Conservation (phyloP, 495 filamentous ascomycete genomes). For the Penicillium simplicissimum region DNA sequence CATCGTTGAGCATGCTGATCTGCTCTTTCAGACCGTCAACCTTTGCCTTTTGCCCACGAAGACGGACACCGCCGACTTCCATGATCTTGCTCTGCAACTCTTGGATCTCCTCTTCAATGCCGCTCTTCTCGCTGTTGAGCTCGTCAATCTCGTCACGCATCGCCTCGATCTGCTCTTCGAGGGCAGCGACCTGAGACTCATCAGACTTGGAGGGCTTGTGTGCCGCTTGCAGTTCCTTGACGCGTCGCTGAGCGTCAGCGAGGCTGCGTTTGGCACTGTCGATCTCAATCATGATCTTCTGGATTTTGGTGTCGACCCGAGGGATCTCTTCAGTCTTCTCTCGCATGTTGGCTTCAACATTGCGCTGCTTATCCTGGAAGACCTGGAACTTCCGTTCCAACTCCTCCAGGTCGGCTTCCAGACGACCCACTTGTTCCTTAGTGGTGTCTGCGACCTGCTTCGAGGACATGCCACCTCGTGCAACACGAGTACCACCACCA, state of each 20-base stretch:
- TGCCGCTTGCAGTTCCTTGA: conserved; percentile 77
- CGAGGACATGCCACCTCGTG: conserved; percentile 90
- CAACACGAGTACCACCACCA: conserved; percentile 86
- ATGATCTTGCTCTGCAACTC: conserved; percentile 93
- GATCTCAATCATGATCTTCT: conserved; percentile 87
- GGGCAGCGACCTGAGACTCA: conserved; percentile 61
- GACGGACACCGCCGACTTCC: conserved; percentile 91
- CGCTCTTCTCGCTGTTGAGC: conserved; percentile 76
- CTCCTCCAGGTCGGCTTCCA: conserved; percentile 83
- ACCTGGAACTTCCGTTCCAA: conserved; percentile 76
- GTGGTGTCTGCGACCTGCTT: conserved; percentile 83
- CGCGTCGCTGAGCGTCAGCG: conserved; percentile 76
- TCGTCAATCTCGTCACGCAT: conserved; percentile 78
- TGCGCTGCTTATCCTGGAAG: conserved; percentile 76
- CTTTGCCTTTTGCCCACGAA: conserved; percentile 86
- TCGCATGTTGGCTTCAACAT: conserved; percentile 70
- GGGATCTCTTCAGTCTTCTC: conserved; percentile 81
- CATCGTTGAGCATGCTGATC: conserved; percentile 75
- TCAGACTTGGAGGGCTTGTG: conserved; percentile 79
- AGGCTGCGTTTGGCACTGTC: conserved; percentile 84
- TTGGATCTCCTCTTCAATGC: conserved; percentile 89
- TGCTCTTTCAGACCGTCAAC: conserved; percentile 91
- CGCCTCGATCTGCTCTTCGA: conserved; percentile 75
- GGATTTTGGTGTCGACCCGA: conserved; percentile 81
- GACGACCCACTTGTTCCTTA: conserved; percentile 82